These are phyloP conservation scores for Hydnomerulius pinastri DNA, from an alignment of 768 basidiomycete species.

Conservation along the genomic window DNA sequence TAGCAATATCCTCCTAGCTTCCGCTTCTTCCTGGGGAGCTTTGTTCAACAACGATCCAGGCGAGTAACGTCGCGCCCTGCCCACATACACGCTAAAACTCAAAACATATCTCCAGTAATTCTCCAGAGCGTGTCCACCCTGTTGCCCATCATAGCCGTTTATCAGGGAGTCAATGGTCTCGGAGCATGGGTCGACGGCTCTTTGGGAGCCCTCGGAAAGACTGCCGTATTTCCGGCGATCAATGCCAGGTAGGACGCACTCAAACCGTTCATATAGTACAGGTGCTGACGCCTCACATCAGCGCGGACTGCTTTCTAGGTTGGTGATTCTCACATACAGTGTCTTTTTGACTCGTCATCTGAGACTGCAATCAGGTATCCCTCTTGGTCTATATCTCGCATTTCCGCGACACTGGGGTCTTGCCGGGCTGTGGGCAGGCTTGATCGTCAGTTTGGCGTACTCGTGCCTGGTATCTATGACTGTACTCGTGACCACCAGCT, in stretches of 20 bases:
- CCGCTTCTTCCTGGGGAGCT: conserved; percentile 51
- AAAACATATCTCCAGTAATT: conserved; percentile 32
- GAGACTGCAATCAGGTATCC: conserved; percentile 29
- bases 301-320: conserved; percentile 34
- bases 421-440: conserved; percentile 24
- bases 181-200: conserved; percentile 21
- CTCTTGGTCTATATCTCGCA: conserved; percentile 27
- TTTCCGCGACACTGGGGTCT: conserved; percentile 24
- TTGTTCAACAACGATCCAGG: conserved; percentile 60
- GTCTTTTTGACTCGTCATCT: not conserved
- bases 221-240: conserved; percentile 21
- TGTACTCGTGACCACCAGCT: conserved; percentile 20
- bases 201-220: conserved; percentile 22
- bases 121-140: conserved; percentile 49
- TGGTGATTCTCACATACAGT: conserved; percentile 5
- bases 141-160: conserved; percentile 44
- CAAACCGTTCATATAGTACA: not conserved
- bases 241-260: conserved; percentile 18
- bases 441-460: conserved; percentile 22
- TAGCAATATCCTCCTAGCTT: conserved; percentile 46
- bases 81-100: not conserved
- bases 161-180: conserved; percentile 23
- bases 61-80: conserved; percentile 15
- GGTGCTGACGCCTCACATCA: conserved; percentile 5
- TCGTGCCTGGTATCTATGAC: conserved; percentile 18